Base-by-base conservation (phyloP, 129 eudicot genomes). In the Escallonia rubra region DNA sequence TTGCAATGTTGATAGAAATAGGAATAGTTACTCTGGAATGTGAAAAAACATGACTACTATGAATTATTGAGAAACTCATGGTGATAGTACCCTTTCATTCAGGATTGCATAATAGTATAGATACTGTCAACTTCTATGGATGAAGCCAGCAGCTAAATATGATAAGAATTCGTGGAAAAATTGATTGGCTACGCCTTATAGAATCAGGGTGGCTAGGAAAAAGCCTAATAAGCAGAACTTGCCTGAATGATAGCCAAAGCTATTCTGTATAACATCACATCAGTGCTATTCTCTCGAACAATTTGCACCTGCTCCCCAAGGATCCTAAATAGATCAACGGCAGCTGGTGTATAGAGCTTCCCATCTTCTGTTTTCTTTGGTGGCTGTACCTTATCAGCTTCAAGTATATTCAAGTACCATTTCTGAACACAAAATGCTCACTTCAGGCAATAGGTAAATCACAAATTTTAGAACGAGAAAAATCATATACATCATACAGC, bases 211-310 rank as follows among this genome's bases (percentile, higher is more conserved):
- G 55, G 40, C 4, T 51, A 72, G 56, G 14, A 49, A 6, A 4
- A 67, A 0, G 52, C 41, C 6, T 52, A 23, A 23, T 43, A 53
- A 72, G 69, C n/a, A 63, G 64, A 60, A 74, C 84, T 72, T 86
- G 81, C 99, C 99, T 93, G 99, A 65, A 89, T 93, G 62, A 89
- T 82, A 56, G 99, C 87, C 77, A 93, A 82, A 76, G 99, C 87
- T 61, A 89, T 85, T 81, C 99, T 89, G 82, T 93, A 93, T 65
- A 93, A 66, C 96, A 93, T 93, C 63, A 93, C 79, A 73, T 93
- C 99, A 15, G 99, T 93, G 88, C 99, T 93, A 69, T 89, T 93
- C 48, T 93, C 99, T 58, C 95, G 85, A 68, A 93, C 99, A 79
- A 81, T 89, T 75, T 93, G 95, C 45, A 93, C 96, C 81, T 93